phyloP scores from a whole-genome alignment of 208 protist genomes.

The Phytomonas sp. region DNA sequence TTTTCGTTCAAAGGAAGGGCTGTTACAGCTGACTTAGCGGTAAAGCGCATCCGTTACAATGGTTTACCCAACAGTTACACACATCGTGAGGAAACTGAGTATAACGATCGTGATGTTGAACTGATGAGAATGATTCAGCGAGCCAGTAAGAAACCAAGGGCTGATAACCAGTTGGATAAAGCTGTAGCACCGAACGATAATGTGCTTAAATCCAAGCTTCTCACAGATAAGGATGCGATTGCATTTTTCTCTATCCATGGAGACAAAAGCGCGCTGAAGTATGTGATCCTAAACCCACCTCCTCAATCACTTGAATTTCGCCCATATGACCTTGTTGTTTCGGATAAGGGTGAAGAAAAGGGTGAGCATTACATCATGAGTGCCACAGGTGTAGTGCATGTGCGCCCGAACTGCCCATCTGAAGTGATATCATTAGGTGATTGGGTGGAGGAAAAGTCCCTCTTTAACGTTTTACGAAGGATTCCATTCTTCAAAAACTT shows the following conservation, averaged over 20 bases:
- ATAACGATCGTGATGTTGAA: constrained; percentile 68
- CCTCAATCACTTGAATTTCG: constrained; percentile 75
- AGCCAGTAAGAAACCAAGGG: constrained; percentile 49
- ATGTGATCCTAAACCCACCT: constrained; percentile 86
- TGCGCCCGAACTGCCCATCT: constrained; percentile 77
- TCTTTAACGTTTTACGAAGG: constrained; percentile 89
- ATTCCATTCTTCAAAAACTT: constrained; percentile 92
- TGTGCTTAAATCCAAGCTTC: constrained; percentile 52
- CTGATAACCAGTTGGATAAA: constrained; percentile 23
- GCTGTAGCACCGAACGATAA: constrained; percentile 83
- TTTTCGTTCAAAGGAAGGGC: constrained; percentile 34
- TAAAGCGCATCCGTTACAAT: background rate
- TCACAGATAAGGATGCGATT: constrained; percentile 89
- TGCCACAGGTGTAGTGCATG: constrained; percentile 89
- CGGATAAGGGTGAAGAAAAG: constrained; percentile 51
- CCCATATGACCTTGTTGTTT: constrained; percentile 90
- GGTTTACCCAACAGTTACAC: constrained; percentile 17
- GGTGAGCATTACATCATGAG: constrained; percentile 93
- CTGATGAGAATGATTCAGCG: constrained; percentile 81
- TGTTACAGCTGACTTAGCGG: constrained; percentile 12
- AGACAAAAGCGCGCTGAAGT: constrained; percentile 85
- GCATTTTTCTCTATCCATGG: constrained; percentile 91
- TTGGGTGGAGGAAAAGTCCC: constrained; percentile 87
- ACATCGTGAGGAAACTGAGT: background rate
- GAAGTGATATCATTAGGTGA: constrained; percentile 89